Percentiles rank a stretch among this genome's conserved stretches.
Evolutionary conservation across 2,329 filamentous ascomycete genomes (phyloP).

Genomic region (Trichoderma breve): DNA sequence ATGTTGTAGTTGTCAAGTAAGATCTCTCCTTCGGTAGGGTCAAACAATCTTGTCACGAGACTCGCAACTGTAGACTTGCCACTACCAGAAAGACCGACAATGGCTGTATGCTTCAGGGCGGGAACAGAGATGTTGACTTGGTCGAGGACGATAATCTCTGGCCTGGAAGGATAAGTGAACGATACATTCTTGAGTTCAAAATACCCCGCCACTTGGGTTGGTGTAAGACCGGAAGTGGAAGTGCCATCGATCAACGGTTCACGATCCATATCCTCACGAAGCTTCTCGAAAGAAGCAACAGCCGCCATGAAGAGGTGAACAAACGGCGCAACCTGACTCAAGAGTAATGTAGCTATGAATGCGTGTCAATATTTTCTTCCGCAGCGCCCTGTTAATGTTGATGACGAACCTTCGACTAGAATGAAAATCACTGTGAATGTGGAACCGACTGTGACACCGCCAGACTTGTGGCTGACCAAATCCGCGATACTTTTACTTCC

Average conservation of each 20-base stretch:
- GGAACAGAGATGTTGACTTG: slow-evolving; percentile 47
- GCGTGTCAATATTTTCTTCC: slow-evolving; percentile 19
- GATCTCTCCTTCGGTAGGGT: slow-evolving; percentile 42
- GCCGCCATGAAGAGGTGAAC: slow-evolving; percentile 57
- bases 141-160: slow-evolving; percentile 57
- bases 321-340: slow-evolving; percentile 58
- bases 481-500: slow-evolving; percentile 47
- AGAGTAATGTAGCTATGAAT: slow-evolving; percentile 48
- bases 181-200: slow-evolving; percentile 36
- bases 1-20: slow-evolving; percentile 44
- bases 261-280: slow-evolving; percentile 54
- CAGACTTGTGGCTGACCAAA: slow-evolving; percentile 28
- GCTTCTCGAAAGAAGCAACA: slow-evolving; percentile 51
- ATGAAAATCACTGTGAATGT: slow-evolving; percentile 56
- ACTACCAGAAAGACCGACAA: slow-evolving; percentile 66
- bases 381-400: not conserved
- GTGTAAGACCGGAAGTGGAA: slow-evolving; percentile 37
- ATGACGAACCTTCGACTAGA: slow-evolving; percentile 45
- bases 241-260: slow-evolving; percentile 41
- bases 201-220: slow-evolving; percentile 27
- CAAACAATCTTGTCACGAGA: slow-evolving; percentile 66
- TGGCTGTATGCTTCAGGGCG: slow-evolving; percentile 62
- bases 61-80: slow-evolving; percentile 69
- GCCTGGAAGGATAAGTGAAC: slow-evolving; percentile 41
- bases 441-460: slow-evolving; percentile 44